Evolutionary conservation across 2,329 filamentous ascomycete species (phyloP), one percentile per base, ranked within the genome.

Genomic region (Chrysosporium keratinophilum): DNA sequence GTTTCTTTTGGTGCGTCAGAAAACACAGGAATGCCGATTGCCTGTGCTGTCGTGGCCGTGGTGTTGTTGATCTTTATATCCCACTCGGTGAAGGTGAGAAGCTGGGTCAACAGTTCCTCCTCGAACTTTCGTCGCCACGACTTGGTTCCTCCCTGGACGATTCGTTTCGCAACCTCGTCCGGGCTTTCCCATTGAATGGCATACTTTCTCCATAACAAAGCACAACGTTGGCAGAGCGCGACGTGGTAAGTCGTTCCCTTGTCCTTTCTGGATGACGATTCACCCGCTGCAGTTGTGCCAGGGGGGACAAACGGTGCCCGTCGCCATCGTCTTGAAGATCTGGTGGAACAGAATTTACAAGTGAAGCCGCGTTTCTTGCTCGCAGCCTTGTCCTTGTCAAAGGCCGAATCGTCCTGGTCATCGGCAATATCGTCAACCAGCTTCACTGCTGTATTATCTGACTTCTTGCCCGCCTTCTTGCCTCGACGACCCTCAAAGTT

Each of bases 131-230:
- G 82, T 72, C 93, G 94, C 82, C 84, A 90, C 3, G 87, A 85
- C 61, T 88, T 84, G 44, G 87, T 86, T 42, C 88, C 87, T 44
- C 83, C 81, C 59, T 85, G 82, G 0, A 84, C 81, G 41, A 94
- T 83, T 72, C 95, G 95, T 73, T 90, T 95, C 39, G 84, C 81
- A 37, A 95, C 80, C 63, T 97, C 91, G 41, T 97, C 93, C 12
- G 89, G 79, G 60, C 95, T 88, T 69, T 97, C 93, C 83, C 88
- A 98, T 60, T 94, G 88, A 57, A 98, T 88, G 14, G 85, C 91
- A 69, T 98, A 98, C 59, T 91, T 87, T 48, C 93, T 84, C 93
- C 93, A 98, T 7, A 98, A 75, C 63, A 93, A 84, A 23, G 90
- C 90, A 65, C 93, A 98, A 56, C 91, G 83, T 55, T 89, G 79